These are phyloP conservation scores for Omphalotus guepiniiformis DNA, from an alignment of 768 basidiomycete species.

Conservation along the genomic window DNA sequence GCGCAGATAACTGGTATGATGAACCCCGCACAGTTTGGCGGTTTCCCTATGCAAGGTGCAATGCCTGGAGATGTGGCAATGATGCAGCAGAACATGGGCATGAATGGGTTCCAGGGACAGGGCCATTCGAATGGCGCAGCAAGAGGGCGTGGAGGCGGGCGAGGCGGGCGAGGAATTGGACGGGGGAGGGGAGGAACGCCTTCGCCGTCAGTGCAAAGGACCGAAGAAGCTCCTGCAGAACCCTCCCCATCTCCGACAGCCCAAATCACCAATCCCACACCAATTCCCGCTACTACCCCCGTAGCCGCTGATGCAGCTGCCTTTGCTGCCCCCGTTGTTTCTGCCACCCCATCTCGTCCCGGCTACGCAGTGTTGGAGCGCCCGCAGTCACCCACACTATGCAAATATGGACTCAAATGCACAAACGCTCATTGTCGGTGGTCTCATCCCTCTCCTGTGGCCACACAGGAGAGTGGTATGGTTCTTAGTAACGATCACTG, in stretches of 20 bases:
- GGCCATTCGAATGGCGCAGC: constrained; percentile 28
- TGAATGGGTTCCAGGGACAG: constrained; percentile 27
- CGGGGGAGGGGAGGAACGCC: constrained; percentile 44
- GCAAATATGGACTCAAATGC: constrained; percentile 92
- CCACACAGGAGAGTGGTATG: constrained; percentile 90
- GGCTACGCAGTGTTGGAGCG: constrained; percentile 66
- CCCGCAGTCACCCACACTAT: constrained; percentile 84
- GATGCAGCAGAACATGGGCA: constrained; percentile 36
- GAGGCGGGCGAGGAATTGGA: constrained; percentile 44
- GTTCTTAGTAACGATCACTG: constrained; percentile 94
- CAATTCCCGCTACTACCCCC: constrained; percentile 14
- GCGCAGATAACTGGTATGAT: constrained; percentile 87
- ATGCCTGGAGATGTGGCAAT: constrained; percentile 53
- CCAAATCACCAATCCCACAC: constrained; percentile 19
- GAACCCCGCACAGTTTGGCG: constrained; percentile 58
- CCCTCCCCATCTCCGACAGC: constrained; percentile 12
- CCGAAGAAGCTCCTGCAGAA: constrained; percentile 9
- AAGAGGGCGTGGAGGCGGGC: constrained; percentile 38
- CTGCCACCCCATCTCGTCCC: constrained; percentile 31
- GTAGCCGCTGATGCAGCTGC: constrained; percentile 10
- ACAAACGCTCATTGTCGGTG: constrained; percentile 86
- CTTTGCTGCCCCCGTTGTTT: constrained; percentile 18
- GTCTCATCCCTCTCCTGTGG: constrained; percentile 96
- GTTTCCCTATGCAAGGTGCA: constrained; percentile 54
- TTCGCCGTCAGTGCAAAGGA: constrained; percentile 21